phyloP scores from a whole-genome alignment of 164 flowering plant species.

The Sextonia rubra region DNA sequence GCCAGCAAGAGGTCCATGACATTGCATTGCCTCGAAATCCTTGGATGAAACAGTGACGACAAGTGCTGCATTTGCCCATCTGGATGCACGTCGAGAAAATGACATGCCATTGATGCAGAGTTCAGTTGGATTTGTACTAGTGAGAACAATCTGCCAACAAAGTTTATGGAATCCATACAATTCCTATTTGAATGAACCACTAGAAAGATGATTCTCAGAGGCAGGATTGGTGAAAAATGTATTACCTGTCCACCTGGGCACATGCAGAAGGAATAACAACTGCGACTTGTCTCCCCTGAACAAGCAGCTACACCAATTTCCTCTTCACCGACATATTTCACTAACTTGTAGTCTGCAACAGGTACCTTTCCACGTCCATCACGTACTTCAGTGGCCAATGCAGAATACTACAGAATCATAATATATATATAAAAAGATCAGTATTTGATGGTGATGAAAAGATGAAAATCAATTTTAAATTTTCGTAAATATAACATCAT shows the following conservation, averaged over 20 bases:
- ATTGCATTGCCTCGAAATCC: slow-evolving; percentile 58
- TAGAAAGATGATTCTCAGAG: background rate
- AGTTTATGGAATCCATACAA: background rate
- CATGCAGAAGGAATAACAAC: slow-evolving; percentile 99
- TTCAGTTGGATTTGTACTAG: slow-evolving; percentile 86
- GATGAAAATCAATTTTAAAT: slow-evolving; percentile 4
- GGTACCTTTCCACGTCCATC: slow-evolving; percentile 93
- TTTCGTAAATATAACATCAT: background rate
- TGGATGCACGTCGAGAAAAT: slow-evolving; percentile 89
- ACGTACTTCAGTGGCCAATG: slow-evolving; percentile 61
- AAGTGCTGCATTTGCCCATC: slow-evolving; percentile 98
- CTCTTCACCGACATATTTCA: slow-evolving; percentile 44
- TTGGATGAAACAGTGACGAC: slow-evolving; percentile 72
- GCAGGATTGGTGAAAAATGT: background rate
- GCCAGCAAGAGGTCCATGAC: slow-evolving; percentile 88
- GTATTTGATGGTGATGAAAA: no score
- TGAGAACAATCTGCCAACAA: slow-evolving; percentile 84
- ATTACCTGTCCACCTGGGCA: slow-evolving; percentile 99
- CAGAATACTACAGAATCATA: slow-evolving; percentile 58
- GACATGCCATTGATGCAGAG: slow-evolving; percentile 99
- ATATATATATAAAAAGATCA: no score
- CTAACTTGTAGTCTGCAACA: slow-evolving; percentile 97
- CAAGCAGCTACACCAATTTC: slow-evolving; percentile 18
- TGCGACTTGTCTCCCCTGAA: slow-evolving; percentile 35
- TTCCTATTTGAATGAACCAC: background rate